Evolutionary conservation across 2,329 filamentous ascomycete species (phyloP).

Genomic region (Blumeriella jaapii): DNA sequence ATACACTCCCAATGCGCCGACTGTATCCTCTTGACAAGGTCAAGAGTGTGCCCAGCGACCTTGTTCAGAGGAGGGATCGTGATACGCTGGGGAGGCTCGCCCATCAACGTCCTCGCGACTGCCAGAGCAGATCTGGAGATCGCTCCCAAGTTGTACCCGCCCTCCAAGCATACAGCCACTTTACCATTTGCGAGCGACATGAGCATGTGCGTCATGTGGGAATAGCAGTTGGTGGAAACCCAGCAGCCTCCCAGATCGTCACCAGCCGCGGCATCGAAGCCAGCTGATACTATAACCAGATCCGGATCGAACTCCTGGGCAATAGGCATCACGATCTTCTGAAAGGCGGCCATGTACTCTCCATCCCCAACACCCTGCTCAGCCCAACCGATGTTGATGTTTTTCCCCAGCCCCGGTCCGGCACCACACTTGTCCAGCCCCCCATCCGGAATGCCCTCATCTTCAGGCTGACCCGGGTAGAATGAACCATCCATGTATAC

Average conservation of each 20-base stretch:
- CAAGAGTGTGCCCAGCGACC: constrained; percentile 43
- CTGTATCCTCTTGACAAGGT: constrained; percentile 48
- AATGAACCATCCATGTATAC: constrained; percentile 76
- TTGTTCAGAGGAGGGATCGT: constrained; percentile 44
- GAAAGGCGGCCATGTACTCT: constrained; percentile 93
- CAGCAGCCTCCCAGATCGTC: constrained; percentile 89
- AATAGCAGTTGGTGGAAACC: constrained; percentile 83
- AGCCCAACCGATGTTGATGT: constrained; percentile 57
- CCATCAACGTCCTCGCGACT: constrained; percentile 88
- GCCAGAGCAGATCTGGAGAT: constrained; percentile 89
- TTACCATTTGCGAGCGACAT: constrained; percentile 89
- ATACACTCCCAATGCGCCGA: constrained; percentile 80
- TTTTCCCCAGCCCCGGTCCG: constrained; percentile 44
- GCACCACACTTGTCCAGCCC: constrained; percentile 48
- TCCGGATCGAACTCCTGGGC: constrained; percentile 89
- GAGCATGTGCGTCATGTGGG: constrained; percentile 98
- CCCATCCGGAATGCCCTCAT: constrained; percentile 49
- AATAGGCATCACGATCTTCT: constrained; percentile 93
- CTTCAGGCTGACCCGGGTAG: constrained; percentile 62
- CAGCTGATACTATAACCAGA: constrained; percentile 86
- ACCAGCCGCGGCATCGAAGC: constrained; percentile 89
- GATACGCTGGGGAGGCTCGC: constrained; percentile 67
- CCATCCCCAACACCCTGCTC: constrained; percentile 82
- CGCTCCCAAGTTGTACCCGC: constrained; percentile 86
- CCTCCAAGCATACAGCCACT: constrained; percentile 85